Base-by-base conservation (phyloP, 257 asterid genomes). In the Lavandula angustifolia region DNA sequence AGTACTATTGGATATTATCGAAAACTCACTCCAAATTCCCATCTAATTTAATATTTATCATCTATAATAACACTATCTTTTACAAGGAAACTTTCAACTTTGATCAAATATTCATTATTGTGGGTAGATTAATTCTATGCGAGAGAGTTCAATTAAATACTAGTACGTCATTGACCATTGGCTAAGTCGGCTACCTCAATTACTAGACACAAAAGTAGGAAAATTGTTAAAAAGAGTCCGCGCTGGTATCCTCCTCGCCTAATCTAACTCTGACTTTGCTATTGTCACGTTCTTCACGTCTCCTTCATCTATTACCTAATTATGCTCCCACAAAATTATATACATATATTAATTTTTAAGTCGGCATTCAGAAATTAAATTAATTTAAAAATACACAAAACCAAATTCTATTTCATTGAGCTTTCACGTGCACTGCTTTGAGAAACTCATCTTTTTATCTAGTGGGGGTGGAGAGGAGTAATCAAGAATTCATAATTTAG, bases 261-360 rank as follows among this genome's bases (percentile, higher is more conserved):
- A 43, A 10, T 8, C 9, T 3, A 43, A 14, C 4, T 11, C 49
- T 11, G 57, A 72, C 41, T 57, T 22, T 57, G 54, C 3, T 40
- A 64, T 53, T 73, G 65, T 67, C 78, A 66, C 78, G 69, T 66
- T 73, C 38, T 73, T 60, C 51, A 59, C 63, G 69, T 40, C 63
- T 12, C 29, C 22, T 63, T 18, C 72, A 12, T 29, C 18, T 14
- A 9, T 32, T 29, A 32, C 51, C 38, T 41, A 51, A 41, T 51
- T 22, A 9, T 54, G 14, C 44, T 37, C 54, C 31, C 4, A 4
- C 1, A 32, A 37, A 11, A 22, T 22, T 22, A 22, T 22, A 22
- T 22, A 22, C 2, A 22, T 22, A 2, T 22, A 22, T 22, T 22
- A 22, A 22, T 22, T 22, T 22, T 22, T 22, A 22, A 22, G 27